These are phyloP conservation scores for Gossypium aridum DNA, from an alignment of 441 rosid genomes.

Conservation along the genomic window DNA sequence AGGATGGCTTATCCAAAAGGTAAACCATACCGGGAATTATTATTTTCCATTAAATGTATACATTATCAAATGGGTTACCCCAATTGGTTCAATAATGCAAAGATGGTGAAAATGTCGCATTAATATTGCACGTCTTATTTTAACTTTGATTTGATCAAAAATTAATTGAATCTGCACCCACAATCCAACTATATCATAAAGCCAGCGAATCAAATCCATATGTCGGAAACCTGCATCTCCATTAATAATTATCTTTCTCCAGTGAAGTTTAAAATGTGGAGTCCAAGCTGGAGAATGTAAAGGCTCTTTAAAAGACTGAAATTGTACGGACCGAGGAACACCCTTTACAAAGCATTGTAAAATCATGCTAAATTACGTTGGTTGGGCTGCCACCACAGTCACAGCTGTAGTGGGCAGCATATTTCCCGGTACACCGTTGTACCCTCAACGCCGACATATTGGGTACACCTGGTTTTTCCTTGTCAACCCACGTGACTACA, in stretches of 20 bases:
- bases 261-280: neutral
- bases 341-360: constrained; percentile 19
- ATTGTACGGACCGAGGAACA: constrained; percentile 27
- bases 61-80: too few relatives aligned
- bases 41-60: too few relatives aligned
- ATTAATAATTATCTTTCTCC: neutral
- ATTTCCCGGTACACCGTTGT: constrained; percentile 15
- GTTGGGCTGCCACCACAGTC: neutral
- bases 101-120: too few relatives aligned
- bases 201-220: neutral
- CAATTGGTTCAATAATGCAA: too few relatives aligned
- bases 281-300: constrained; percentile 16
- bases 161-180: too few relatives aligned
- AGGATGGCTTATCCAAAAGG: too few relatives aligned
- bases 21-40: too few relatives aligned
- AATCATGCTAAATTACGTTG: neutral
- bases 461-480: neutral
- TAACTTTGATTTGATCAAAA: too few relatives aligned
- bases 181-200: too few relatives aligned
- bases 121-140: too few relatives aligned
- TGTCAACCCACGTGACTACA: neutral
- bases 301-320: neutral
- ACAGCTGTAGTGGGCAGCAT: constrained; percentile 17
- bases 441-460: neutral
- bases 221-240: neutral